Conservation (phyloP, 2,329 filamentous ascomycete genomes). For the Clarireedia hainanense region DNA sequence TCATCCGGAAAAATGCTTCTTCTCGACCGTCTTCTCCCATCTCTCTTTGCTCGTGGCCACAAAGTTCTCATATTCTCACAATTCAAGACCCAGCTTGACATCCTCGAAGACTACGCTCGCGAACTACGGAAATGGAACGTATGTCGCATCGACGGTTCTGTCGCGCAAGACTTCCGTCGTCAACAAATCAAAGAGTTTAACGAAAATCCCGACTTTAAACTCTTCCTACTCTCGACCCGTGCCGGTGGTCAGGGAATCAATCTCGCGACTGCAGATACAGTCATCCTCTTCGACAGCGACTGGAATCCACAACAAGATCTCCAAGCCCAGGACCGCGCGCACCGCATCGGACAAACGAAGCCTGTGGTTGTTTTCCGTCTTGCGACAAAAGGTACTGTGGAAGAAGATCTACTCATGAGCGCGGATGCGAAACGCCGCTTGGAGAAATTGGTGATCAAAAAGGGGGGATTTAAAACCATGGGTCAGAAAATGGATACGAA, state of each 20-base stretch:
- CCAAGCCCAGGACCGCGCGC: constrained; percentile 90
- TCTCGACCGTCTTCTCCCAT: constrained; percentile 75
- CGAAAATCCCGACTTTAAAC: constrained; percentile 51
- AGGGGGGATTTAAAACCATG: constrained; percentile 73
- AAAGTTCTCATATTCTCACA: constrained; percentile 96
- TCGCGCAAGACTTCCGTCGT: constrained; percentile 65
- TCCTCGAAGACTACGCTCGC: constrained; percentile 77
- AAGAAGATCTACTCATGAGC: constrained; percentile 76
- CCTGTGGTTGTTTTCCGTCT: constrained; percentile 92
- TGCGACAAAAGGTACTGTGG: constrained; percentile 86
- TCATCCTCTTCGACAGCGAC: constrained; percentile 81
- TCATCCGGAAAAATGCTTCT: constrained; percentile 94
- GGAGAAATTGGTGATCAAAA: constrained; percentile 92
- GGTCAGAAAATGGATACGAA: constrained; percentile 50
- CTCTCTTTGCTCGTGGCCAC: constrained; percentile 65
- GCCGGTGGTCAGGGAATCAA: constrained; percentile 96
- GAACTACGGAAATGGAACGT: constrained; percentile 72
- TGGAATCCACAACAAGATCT: constrained; percentile 98
- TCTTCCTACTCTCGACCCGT: constrained; percentile 85
- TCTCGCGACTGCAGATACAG: constrained; percentile 82
- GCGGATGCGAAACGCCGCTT: constrained; percentile 87
- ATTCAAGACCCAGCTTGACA: constrained; percentile 89
- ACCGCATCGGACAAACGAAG: constrained; percentile 86
- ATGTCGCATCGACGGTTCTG: constrained; percentile 85
- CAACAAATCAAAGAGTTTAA: constrained; percentile 70